phyloP scores from a whole-genome alignment of 345 rosid genomes.

The Aethionema arabicum region DNA sequence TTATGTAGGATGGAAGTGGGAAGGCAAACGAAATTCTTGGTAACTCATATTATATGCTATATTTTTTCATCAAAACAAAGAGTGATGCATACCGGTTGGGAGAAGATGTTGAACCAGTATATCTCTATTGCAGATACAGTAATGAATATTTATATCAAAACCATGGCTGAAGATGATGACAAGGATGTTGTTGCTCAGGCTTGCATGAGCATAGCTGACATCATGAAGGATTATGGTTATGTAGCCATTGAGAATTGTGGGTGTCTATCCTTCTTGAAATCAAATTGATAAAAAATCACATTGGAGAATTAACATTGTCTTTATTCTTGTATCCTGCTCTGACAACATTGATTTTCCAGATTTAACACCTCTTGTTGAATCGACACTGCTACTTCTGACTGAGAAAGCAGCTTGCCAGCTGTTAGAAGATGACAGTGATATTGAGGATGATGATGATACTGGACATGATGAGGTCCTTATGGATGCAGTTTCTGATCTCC shows the following conservation, averaged over 20 bases:
- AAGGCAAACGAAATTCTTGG: slow-evolving; percentile 83
- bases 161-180: slow-evolving; percentile 92
- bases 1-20: slow-evolving; percentile 66
- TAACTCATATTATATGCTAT: slow-evolving; percentile 31
- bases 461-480: slow-evolving; percentile 94
- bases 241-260: slow-evolving; percentile 80
- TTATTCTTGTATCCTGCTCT: slow-evolving; percentile 22
- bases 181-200: slow-evolving; percentile 98
- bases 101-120: slow-evolving; percentile 27
- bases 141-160: slow-evolving; percentile 73
- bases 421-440: slow-evolving; percentile 69
- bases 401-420: slow-evolving; percentile 95
- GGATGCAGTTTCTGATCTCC: slow-evolving; percentile 98
- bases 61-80: slow-evolving; percentile 11
- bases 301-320: background rate
- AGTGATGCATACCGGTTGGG: slow-evolving; percentile 12
- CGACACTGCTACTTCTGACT: slow-evolving; percentile 64
- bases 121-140: slow-evolving; percentile 56
- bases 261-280: slow-evolving; percentile 36
- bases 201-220: slow-evolving; percentile 83
- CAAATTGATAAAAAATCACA: background rate
- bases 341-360: slow-evolving; percentile 48
- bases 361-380: slow-evolving; percentile 73
- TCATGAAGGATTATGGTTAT: slow-evolving; percentile 80
- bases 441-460: slow-evolving; percentile 68